A percentile compares a stretch with the other conserved stretches of the same genome.
phyloP scores from a whole-genome alignment of 441 rosid genomes.

The Manihot esculenta region DNA sequence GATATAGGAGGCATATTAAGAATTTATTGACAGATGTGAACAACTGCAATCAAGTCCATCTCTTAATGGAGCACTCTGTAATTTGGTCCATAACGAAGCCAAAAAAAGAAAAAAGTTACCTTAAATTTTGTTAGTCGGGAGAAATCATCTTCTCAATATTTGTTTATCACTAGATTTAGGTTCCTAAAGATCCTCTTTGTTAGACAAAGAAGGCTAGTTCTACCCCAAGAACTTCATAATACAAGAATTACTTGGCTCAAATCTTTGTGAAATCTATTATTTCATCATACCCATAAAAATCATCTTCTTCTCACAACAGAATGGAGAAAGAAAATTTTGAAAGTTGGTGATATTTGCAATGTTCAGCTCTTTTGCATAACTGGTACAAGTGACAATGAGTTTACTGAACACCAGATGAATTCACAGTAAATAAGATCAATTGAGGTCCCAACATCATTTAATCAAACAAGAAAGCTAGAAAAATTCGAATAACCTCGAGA shows the following conservation, averaged over 20 bases:
- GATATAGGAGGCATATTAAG: background rate
- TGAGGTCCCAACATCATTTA: background rate
- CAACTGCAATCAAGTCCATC: slow-evolving; percentile 5
- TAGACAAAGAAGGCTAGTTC: background rate
- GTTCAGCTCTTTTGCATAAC: background rate
- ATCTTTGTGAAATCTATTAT: background rate
- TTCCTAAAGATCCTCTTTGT: too few species aligned
- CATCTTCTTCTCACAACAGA: background rate
- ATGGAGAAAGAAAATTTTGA: background rate
- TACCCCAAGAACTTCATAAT: background rate
- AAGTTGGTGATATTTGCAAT: background rate
- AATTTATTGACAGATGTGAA: background rate
- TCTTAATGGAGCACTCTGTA: background rate
- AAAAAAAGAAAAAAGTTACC: background rate
- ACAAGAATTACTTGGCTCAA: background rate
- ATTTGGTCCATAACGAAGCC: background rate
- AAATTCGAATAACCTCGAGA: background rate
- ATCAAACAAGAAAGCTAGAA: background rate
- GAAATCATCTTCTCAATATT: background rate
- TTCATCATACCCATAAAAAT: background rate
- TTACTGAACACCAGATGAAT: background rate
- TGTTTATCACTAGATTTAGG: background rate
- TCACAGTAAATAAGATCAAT: background rate
- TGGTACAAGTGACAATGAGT: background rate
- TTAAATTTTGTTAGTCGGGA: background rate